Conservation (phyloP, 345 rosid genomes). For the Melaleuca quinquenervia region DNA sequence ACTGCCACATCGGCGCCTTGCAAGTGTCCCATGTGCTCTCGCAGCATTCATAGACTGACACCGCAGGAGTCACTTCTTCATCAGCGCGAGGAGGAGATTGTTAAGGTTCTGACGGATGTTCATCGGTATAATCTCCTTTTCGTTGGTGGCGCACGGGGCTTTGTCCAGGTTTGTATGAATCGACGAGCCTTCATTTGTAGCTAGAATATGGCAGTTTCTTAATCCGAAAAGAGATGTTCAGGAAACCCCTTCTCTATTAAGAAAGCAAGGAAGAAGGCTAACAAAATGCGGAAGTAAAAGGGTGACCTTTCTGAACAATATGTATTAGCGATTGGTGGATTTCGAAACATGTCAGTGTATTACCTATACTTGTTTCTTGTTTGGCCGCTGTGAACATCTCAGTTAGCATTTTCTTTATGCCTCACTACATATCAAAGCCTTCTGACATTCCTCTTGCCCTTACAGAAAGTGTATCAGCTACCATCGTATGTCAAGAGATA, state of each 20-base stretch:
- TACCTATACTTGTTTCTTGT: neutral
- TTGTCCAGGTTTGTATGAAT: constrained; percentile 39
- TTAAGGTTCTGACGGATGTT: constrained; percentile 42
- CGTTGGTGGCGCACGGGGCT: constrained; percentile 57
- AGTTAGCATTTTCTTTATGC: neutral
- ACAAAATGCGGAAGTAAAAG: neutral
- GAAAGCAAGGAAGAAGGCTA: neutral
- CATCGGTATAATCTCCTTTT: constrained; percentile 67
- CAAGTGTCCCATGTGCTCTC: constrained; percentile 85
- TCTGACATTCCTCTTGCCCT: constrained; percentile 4
- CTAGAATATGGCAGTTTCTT: neutral
- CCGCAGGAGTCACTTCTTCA: constrained; percentile 41
- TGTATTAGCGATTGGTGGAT: neutral
- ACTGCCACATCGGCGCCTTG: constrained; percentile 64
- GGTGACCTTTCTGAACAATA: neutral
- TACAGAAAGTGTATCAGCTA: constrained; percentile 52
- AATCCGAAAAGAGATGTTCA: neutral
- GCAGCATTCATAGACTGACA: constrained; percentile 38
- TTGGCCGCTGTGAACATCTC: neutral
- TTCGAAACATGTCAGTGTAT: neutral
- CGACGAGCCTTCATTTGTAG: neutral
- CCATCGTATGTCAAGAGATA: constrained; percentile 65
- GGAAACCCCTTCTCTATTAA: neutral
- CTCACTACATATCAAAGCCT: neutral
- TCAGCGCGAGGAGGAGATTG: constrained; percentile 34